Evolutionary conservation across 176 grass and related monocot species (phyloP), one percentile per base, ranked within the genome.

Genomic region (sorghum (Sorghum bicolor)): DNA sequence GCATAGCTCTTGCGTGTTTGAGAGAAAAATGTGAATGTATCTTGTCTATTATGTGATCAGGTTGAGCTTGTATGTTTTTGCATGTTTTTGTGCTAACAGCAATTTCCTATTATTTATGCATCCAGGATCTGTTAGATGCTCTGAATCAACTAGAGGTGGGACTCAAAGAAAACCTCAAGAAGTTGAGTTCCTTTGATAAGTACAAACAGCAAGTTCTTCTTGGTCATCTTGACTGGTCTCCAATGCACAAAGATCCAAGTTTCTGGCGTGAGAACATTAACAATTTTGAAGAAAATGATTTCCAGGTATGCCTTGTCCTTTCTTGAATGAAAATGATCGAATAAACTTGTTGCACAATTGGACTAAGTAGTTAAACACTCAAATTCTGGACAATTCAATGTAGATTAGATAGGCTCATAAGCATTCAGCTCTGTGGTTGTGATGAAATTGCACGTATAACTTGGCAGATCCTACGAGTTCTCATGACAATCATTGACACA

Each of bases 271-370:
- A 99, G 32, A 99, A 99, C 83, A 96, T 96, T 34, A 89, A 79
- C 64, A 96, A 96, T 79, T 99, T 99, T 72, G 96, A 99, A 75
- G 96, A 99, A 77, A 99, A 99, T 89, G 91, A 96, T 92, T 99
- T 99, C 83, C 93, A 99, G 93, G 97, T 99, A 92, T 80, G 74
- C 4, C 26, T 44, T 65, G 12, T 78, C 26, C 79, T 78, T 78
- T 67, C 7, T 67, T 67, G 45, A 31, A 48, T 48, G 45, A 44
- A 78, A 78, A 58, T 61, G 26, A 26, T 79, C 25, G 24, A 60
- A 70, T 76, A 17, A 78, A 24, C 60, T 64, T 64, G 26, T 15
- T 32, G 28, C 14, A 8, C 16, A 74, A 10, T 52, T 52, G 13
- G 17, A 22, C 30, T 36, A 36, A 34, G n/a, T 33, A 67, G 4